A percentile compares a stretch with the other conserved stretches of the same genome.
Conservation (phyloP, 306 rosid genomes). For the Castanea crenata region DNA sequence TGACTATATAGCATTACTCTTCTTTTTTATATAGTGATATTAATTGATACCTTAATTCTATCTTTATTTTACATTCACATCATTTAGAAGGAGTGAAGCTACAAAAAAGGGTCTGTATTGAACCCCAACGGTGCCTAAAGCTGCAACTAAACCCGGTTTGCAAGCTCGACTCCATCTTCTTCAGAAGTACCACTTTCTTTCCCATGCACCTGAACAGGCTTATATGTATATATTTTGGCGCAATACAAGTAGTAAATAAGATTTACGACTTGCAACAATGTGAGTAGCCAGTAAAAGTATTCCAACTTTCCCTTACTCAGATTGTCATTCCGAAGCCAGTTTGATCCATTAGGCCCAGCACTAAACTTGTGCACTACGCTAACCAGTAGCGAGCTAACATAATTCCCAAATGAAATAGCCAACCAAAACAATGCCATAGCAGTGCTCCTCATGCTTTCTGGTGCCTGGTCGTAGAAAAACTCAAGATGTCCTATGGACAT, state of each 20-base stretch:
- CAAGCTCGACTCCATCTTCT: conserved; percentile 54
- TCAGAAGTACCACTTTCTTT: conserved; percentile 27
- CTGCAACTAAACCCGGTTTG: conserved; percentile 16
- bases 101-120: neutral
- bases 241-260: conserved; percentile 61
- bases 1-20: too few species aligned
- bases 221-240: conserved; percentile 63
- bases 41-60: neutral
- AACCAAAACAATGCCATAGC: conserved; percentile 86
- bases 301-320: conserved; percentile 72
- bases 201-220: conserved; percentile 56
- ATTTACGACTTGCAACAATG: conserved; percentile 53
- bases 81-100: neutral
- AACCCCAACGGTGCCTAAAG: neutral
- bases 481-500: conserved; percentile 93
- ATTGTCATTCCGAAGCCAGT: conserved; percentile 82
- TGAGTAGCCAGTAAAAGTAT: conserved; percentile 83
- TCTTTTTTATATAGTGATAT: neutral
- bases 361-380: conserved; percentile 62
- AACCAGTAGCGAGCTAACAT: conserved; percentile 70
- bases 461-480: conserved; percentile 90
- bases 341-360: conserved; percentile 58
- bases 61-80: neutral
- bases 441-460: conserved; percentile 93
- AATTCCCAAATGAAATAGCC: conserved; percentile 63